These are phyloP conservation scores for Phytophthora tentaculata DNA, from an alignment of 352 stramenopile genomes.

Conservation along the genomic window DNA sequence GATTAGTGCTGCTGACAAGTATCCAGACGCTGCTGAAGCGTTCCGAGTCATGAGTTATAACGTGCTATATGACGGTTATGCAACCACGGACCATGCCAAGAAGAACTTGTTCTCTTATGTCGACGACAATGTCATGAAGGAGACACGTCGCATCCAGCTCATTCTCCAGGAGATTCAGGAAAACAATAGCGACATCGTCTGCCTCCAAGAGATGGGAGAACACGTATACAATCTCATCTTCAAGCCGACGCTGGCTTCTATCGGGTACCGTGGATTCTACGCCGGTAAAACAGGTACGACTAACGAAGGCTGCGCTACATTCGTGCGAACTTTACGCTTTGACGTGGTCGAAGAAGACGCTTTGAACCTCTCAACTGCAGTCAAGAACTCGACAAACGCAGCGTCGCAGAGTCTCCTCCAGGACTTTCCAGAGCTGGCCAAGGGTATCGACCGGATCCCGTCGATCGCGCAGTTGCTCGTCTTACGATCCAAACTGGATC, in stretches of 20 bases:
- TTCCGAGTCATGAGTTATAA: constrained; percentile 89
- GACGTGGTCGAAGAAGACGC: constrained; percentile 54
- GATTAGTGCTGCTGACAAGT: constrained; percentile 19
- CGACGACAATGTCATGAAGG: constrained; percentile 45
- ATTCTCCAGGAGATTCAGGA: constrained; percentile 79
- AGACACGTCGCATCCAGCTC: constrained; percentile 79
- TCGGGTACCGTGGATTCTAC: constrained; percentile 65
- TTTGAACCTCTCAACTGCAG: constrained; percentile 46
- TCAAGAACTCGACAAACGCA: constrained; percentile 46
- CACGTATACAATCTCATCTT: constrained; percentile 64
- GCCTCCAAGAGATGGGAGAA: constrained; percentile 78
- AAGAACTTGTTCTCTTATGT: constrained; percentile 73
- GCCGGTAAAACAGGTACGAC: constrained; percentile 72
- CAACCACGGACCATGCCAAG: constrained; percentile 57
- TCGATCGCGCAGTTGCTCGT: constrained; percentile 71
- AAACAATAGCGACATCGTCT: constrained; percentile 65
- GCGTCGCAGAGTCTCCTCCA: constrained; percentile 42
- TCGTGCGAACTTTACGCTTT: constrained; percentile 50
- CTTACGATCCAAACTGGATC: constrained; percentile 41
- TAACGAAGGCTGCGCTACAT: constrained; percentile 71
- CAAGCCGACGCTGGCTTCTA: constrained; percentile 51
- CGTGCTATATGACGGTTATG: constrained; percentile 78
- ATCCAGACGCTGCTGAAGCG: constrained; percentile 22
- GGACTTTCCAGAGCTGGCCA: constrained; percentile 63
- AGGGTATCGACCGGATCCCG: constrained; percentile 57